phyloP scores from a whole-genome alignment of 2,329 filamentous ascomycete genomes.

The Ceratocystis colombiana region DNA sequence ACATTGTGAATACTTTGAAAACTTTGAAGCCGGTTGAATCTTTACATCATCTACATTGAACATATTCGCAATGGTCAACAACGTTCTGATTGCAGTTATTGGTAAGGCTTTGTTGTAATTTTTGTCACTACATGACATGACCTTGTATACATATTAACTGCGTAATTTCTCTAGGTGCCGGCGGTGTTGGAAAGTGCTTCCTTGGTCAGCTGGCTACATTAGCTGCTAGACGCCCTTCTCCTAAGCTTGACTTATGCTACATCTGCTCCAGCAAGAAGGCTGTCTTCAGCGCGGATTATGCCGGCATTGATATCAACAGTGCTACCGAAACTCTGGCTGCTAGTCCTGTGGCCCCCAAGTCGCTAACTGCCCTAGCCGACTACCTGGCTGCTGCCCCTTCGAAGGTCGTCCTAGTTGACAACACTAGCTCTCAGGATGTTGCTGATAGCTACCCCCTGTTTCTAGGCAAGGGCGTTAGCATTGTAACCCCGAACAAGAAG shows the following conservation, averaged over 20 bases:
- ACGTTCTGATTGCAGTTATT: conserved; percentile 46
- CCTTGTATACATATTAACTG: background rate
- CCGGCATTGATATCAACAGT: conserved; percentile 51
- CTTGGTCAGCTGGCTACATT: conserved; percentile 67
- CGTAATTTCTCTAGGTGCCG: conserved; percentile 53
- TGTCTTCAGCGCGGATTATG: conserved; percentile 63
- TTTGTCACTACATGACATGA: background rate
- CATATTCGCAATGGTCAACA: conserved; percentile 31
- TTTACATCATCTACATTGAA: background rate
- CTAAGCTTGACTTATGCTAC: conserved; percentile 68
- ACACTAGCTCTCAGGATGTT: conserved; percentile 82
- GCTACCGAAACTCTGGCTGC: conserved; percentile 53
- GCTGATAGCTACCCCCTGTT: conserved; percentile 75
- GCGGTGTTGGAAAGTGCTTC: conserved; percentile 88
- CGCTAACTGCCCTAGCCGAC: conserved; percentile 59
- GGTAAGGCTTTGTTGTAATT: conserved; percentile 31
- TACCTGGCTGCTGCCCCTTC: conserved; percentile 70
- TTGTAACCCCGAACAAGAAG: conserved; percentile 98
- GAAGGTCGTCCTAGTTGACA: conserved; percentile 80
- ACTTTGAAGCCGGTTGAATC: background rate
- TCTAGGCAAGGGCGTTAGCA: conserved; percentile 69
- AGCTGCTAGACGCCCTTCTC: conserved; percentile 53
- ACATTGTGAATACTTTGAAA: background rate
- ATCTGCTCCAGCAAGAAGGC: conserved; percentile 78
- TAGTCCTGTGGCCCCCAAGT: conserved; percentile 54